Percentiles rank a stretch among this genome's conserved stretches.
These are phyloP conservation scores for Trypanosoma boissoni DNA, from an alignment of 208 protist genomes.

Conservation along the genomic window DNA sequence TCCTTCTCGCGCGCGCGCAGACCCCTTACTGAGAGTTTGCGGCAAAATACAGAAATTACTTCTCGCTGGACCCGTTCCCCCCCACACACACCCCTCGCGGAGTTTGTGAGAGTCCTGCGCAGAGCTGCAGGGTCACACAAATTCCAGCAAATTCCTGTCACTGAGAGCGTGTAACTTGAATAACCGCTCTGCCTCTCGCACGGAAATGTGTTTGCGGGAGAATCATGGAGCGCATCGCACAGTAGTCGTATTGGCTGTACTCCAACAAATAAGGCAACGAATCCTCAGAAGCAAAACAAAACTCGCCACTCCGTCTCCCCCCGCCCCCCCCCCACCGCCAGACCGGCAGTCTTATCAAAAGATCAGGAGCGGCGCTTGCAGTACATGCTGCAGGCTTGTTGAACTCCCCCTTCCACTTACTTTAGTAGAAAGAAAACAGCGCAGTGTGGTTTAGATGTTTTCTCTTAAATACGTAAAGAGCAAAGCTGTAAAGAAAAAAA, in stretches of 20 bases:
- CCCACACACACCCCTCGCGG: too few species aligned
- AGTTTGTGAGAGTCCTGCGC: conserved; percentile 22
- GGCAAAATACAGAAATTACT: conserved; percentile 49
- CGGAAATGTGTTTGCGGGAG: conserved; percentile 25
- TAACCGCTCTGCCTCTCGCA: conserved; percentile 26
- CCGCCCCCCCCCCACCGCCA: too few species aligned
- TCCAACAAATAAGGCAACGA: background rate
- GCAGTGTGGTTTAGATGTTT: conserved; percentile 23
- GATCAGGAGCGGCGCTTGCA: conserved; percentile 41
- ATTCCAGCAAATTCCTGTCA: conserved; percentile 21
- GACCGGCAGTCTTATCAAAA: conserved; percentile 40
- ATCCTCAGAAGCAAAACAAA: conserved; percentile 26
- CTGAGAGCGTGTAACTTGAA: conserved; percentile 14
- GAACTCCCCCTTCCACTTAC: background rate
- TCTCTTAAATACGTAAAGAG: conserved; percentile 42
- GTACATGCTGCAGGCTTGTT: conserved; percentile 28
- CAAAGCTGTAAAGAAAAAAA: conserved; percentile 21
- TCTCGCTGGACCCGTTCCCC: conserved; percentile 32
- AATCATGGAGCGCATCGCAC: conserved; percentile 47
- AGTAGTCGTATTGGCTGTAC: conserved; percentile 51
- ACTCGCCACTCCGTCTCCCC: conserved; percentile 8
- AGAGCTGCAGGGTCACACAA: conserved; percentile 33
- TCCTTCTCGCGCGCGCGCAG: conserved; percentile 6
- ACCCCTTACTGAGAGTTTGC: conserved; percentile 33
- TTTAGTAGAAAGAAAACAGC: conserved; percentile 11